Evolutionary conservation across 257 asterid species (phyloP), one percentile per base, ranked within the genome.

Genomic region (Paulownia fortunei): DNA sequence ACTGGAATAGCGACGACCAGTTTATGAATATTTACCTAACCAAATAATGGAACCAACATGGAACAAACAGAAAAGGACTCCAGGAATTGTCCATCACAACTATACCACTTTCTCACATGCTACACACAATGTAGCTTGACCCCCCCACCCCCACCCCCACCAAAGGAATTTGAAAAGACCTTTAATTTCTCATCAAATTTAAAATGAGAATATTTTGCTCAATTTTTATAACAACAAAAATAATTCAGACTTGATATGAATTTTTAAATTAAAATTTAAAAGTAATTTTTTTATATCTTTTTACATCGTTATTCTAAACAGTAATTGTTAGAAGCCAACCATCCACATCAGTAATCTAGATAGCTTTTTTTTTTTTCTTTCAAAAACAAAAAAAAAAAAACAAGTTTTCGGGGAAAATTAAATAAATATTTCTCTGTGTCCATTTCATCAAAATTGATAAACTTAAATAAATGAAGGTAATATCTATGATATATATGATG

Each of bases 21-120:
- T 30, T 27, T 19, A 44, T 66, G 65, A 44, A 34, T 58, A 56
- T 19, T 66, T 47, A 66, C 83, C 83, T 74, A 74, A 74, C 76
- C 76, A 67, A 55, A 39, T 52, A 67, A 34, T 65, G 63, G 3
- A 36, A 1, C 19, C 19, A 39, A 36, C 67, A 55, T 72, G 44
- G 27, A 51, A 79, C 71, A 65, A 56, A 74, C 47, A 80, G 51
- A 73, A 66, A 66, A 66, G 13, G 65, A 32, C 21, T 23, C 0
- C 0, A 44, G 11, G 71, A 80, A 66, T 73, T 41, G 69, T 58
- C 71, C 30, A 80, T 44, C 13, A 60, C 30, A 36, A 6, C 42
- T 16, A 42, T 47, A 44, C 66, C 16, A 30, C 46, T 44, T 27
- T 44, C 47, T 74, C 74, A 73, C 73, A 62, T 72, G 78, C 66